Conservation (phyloP, 169 alveolate species). For the Plasmodium coatneyi region DNA sequence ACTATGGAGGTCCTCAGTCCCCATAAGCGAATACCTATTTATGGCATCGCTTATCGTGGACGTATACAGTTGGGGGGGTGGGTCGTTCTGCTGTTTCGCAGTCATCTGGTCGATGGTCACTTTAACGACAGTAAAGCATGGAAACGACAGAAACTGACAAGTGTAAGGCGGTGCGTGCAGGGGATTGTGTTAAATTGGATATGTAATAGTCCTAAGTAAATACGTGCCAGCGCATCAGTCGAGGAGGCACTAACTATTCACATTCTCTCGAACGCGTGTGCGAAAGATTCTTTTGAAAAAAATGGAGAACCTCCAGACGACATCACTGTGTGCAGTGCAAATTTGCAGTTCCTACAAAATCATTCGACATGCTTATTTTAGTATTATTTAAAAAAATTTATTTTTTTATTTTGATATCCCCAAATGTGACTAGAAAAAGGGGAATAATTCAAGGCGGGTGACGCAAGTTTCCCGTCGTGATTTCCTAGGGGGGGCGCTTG, state of each 20-base stretch:
- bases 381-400: not conserved
- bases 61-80: not conserved
- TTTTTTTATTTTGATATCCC: not conserved
- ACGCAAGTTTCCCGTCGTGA: not conserved
- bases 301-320: not conserved
- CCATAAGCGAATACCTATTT: conserved; percentile 22
- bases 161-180: not conserved
- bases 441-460: not conserved
- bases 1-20: not conserved
- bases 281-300: not conserved
- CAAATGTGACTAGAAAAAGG: not conserved
- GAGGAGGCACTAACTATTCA: not conserved
- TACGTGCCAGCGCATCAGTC: not conserved
- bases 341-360: not conserved
- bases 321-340: not conserved
- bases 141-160: not conserved
- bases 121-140: too few relatives aligned
- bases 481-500: not conserved
- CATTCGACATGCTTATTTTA: not conserved
- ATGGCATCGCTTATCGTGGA: conserved; percentile 12
- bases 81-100: not conserved
- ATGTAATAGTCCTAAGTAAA: not conserved
- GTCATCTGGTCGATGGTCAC: not conserved
- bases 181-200: not conserved
- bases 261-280: not conserved